Conservation (phyloP, 2,329 filamentous ascomycete genomes). For the Celoporthe dispersa region DNA sequence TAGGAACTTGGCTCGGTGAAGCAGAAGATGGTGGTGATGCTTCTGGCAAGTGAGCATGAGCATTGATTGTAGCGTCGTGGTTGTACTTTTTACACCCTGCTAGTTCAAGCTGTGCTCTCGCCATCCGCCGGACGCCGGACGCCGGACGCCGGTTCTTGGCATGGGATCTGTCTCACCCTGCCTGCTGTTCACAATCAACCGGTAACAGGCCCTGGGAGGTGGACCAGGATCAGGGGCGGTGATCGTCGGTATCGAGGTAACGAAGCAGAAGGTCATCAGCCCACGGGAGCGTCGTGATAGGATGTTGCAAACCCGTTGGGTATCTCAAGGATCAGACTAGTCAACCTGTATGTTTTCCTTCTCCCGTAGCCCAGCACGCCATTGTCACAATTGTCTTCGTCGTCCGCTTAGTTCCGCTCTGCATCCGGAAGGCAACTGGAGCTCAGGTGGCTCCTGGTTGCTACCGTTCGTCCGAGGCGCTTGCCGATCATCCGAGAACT, state of each 20-base stretch:
- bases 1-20: neutral
- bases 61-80: neutral
- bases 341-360: too few relatives aligned
- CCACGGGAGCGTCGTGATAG: constrained; percentile 1
- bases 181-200: neutral
- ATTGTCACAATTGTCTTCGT: neutral
- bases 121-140: neutral
- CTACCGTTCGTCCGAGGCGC: neutral
- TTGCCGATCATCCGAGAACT: neutral
- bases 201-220: neutral
- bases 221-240: neutral
- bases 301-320: neutral
- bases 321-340: too few relatives aligned
- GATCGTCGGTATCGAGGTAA: neutral
- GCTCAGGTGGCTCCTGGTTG: neutral
- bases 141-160: neutral
- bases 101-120: neutral
- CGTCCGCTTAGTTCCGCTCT: neutral
- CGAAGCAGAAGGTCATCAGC: too few relatives aligned
- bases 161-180: neutral
- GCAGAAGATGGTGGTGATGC: neutral
- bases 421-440: neutral
- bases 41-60: neutral
- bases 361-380: neutral
- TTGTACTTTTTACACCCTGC: neutral